Conservation (phyloP, 2,329 filamentous ascomycete species). For the Fusarium guadeloupense region DNA sequence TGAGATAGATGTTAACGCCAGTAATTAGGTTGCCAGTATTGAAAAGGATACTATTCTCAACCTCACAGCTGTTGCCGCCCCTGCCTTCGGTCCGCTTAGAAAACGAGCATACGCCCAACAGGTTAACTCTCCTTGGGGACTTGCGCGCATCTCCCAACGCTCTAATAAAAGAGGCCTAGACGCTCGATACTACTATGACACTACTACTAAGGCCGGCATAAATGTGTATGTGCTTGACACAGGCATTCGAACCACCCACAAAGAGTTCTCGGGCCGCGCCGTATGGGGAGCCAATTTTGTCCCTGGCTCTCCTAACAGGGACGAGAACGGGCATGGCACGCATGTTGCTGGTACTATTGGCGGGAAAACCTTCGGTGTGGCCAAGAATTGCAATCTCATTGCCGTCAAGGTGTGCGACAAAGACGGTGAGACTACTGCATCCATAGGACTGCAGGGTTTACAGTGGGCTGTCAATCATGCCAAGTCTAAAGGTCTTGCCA, state of each 20-base stretch:
- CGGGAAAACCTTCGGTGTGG: slow-evolving; percentile 45
- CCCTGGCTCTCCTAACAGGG: slow-evolving; percentile 39
- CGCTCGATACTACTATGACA: slow-evolving; percentile 39
- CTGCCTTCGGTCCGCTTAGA: not conserved
- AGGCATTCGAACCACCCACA: slow-evolving; percentile 52
- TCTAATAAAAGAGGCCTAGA: not conserved
- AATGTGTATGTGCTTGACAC: slow-evolving; percentile 57
- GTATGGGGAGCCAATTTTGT: slow-evolving; percentile 42
- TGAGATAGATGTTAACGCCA: not conserved
- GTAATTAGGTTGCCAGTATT: slow-evolving; percentile 2
- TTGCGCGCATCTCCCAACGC: slow-evolving; percentile 14
- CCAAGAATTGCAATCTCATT: slow-evolving; percentile 42
- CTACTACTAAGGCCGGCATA: slow-evolving; percentile 28
- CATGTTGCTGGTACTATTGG: slow-evolving; percentile 45
- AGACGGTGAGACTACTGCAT: not conserved
- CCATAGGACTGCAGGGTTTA: slow-evolving; percentile 29
- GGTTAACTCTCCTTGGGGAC: slow-evolving; percentile 11
- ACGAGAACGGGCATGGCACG: slow-evolving; percentile 45
- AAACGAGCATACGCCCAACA: slow-evolving; percentile 4
- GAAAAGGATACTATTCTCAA: slow-evolving; percentile 16
- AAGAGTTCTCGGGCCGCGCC: slow-evolving; percentile 43
- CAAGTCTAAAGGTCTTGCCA: not conserved
- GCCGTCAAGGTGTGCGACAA: slow-evolving; percentile 45
- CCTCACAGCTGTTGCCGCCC: not conserved
- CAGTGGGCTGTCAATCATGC: slow-evolving; percentile 48